Conservation (phyloP, 345 rosid species). For the Aquilaria yunnanensis region DNA sequence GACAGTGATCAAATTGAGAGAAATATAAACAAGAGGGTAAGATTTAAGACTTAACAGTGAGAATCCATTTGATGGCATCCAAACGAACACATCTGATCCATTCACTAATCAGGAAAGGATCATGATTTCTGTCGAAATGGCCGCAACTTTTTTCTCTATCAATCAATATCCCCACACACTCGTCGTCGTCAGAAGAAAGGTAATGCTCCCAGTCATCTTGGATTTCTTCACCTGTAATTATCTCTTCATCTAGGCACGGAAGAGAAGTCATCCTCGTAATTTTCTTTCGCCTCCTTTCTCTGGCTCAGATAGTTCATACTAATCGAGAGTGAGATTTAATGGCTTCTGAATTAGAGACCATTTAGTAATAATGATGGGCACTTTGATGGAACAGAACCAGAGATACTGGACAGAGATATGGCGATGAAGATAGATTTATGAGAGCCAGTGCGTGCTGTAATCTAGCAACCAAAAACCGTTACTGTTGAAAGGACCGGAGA, state of each 20-base stretch:
- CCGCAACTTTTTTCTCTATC: constrained; percentile 33
- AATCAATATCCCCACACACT: constrained; percentile 26
- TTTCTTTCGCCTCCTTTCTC: constrained; percentile 1
- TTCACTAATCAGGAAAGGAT: constrained; percentile 16
- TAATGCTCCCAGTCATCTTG: constrained; percentile 8
- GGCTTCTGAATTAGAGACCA: not conserved
- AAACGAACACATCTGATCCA: constrained; percentile 32
- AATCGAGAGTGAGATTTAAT: constrained; percentile 7
- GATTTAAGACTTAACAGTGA: constrained; percentile 29
- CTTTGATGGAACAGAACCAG: not conserved
- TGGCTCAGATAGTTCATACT: not conserved
- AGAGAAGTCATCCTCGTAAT: constrained; percentile 26
- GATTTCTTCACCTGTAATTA: constrained; percentile 14
- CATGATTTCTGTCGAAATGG: constrained; percentile 12
- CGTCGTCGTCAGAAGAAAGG: constrained; percentile 19
- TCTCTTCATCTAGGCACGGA: constrained; percentile 30
- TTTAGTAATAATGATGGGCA: no score
- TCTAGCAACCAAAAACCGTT: no score
- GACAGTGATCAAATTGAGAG: constrained; percentile 2
- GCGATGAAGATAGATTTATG: constrained; percentile 7
- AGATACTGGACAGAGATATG: not conserved
- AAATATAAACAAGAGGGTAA: not conserved
- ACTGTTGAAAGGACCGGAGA: no score
- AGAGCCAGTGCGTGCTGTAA: no score
- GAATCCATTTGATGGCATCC: constrained; percentile 50